Evolutionary conservation across 1,139 yeast species (phyloP), one percentile per base, ranked within the genome.

Genomic region (Diutina ranongensis): DNA sequence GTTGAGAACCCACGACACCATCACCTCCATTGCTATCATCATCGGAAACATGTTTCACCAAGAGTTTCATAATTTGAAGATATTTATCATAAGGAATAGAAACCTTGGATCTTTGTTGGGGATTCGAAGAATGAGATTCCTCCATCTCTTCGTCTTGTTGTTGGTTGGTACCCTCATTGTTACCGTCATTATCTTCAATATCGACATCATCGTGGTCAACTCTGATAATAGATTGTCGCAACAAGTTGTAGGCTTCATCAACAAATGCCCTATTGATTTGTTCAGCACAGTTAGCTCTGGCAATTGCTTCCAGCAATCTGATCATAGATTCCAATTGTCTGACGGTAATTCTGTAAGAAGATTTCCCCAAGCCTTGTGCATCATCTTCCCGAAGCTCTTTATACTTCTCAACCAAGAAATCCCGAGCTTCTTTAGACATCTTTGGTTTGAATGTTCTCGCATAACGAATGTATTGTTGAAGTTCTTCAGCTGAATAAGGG

Each of bases 251-350:
- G 0, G 98, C 98, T 60, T 94, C 98, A 2, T 89, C 84, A 40
- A 92, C 97, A 61, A 88, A 85, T 38, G 77, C 74, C 22, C 95
- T 88, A 0, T 94, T 81, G 49, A 94, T 86, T 49, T 78, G 86
- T 53, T 86, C 94, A 10, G 92, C 84, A 65, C 98, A 92, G 62
- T 92, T 92, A 36, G 98, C 97, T 54, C 96, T 76, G 1, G 98
- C 98, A 64, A 92, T 92, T 1, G 97, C 98, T 63, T 92, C 99
- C 9, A 94, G 81, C 51, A 92, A 72, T 60, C 99, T 77, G 52
- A 92, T 83, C 88, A 92, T 78, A 46, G 88, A 85, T 64, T 92
- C 99, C 56, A 92, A 72, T 61, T 92, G 99, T 68, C 99, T 83
- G 34, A 94, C 98, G 1, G 98, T 92, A 55, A 92, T 92, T 63